Evolutionary conservation across 805 yeast genomes (phyloP).

Genomic region (Brettanomyces anomalus): DNA sequence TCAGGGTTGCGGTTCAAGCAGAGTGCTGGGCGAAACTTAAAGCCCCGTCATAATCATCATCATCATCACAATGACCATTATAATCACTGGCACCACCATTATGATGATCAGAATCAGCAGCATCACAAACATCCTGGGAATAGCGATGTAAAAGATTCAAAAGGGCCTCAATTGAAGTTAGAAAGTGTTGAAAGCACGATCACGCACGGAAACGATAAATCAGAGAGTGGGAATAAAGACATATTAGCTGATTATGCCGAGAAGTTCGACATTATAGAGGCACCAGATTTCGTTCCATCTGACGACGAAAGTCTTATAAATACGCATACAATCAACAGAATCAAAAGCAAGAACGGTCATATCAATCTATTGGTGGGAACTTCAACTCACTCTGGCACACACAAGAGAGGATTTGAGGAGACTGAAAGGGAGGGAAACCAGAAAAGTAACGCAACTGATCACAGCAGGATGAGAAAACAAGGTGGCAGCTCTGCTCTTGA

Average conservation of each 20-base stretch:
- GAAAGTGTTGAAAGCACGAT: too few species aligned
- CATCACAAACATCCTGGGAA: too few species aligned
- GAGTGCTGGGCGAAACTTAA: background rate
- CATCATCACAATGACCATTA: slow-evolving; percentile 3
- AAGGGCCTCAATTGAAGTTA: too few species aligned
- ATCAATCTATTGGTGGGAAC: slow-evolving; percentile 6
- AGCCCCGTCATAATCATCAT: background rate
- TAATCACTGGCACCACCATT: slow-evolving; percentile 1
- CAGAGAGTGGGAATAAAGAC: too few species aligned
- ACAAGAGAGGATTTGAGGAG: background rate
- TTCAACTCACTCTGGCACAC: background rate
- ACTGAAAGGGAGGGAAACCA: background rate
- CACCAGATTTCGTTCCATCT: slow-evolving; percentile 18
- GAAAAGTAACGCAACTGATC: background rate
- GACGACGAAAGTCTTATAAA: slow-evolving; percentile 9
- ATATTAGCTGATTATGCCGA: background rate
- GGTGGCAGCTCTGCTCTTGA: slow-evolving; percentile 3
- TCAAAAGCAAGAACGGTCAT: slow-evolving; percentile 5
- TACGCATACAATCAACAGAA: slow-evolving; percentile 2
- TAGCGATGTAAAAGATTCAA: too few species aligned
- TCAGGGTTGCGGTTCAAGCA: too few species aligned
- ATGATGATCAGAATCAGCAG: slow-evolving; percentile 4
- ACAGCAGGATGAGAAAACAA: background rate
- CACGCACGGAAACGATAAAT: too few species aligned
- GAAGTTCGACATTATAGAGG: slow-evolving; percentile 11